Base-by-base conservation (phyloP, 768 basidiomycete genomes). In the Suillus lakei region DNA sequence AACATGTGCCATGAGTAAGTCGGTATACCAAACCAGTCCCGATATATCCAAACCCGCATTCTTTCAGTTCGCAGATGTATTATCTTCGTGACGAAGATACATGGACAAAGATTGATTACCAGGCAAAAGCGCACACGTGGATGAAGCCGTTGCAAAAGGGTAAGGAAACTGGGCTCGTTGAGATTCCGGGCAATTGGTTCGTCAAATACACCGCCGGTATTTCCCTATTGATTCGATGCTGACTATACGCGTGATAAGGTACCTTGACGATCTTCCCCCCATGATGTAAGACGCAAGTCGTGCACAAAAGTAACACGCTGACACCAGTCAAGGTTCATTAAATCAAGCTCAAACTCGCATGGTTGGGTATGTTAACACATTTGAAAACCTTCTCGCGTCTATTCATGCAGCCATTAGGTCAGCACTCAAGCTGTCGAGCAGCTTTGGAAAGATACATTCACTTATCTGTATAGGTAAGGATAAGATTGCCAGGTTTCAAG, bases 361-460 rank as follows among this genome's bases (percentile, higher is more conserved):
- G 90, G 90, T 38, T 91, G 87, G 83, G 91, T 88, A 60, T 53
- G 74, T 60, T 4, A 43, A 41, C 28, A 23, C 21, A 3, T 30
- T 41, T 59, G 13, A 59, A 59, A 6, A 21, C 16, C 38, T 26
- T 16, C 18, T 38, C 26, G 1, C 4, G 6, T 28, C 28, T 41
- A 41, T 30, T 59, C 21, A 41, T 12, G 3, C 9, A 41, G 28
- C 12, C 28, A n/a, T 38, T 41, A 88, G 86, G 86, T 92, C n/a
- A 90, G 89, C 69, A 72, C 84, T 2, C 79, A 85, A 38, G 86
- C 87, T 48, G 84, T 91, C 5, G 88, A 91, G 68, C 83, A 91
- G 64, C 81, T 92, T 9, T 92, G 91, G 91, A 91, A 90, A 72
- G 89, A 89, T 69, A 89, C 83, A 62, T 91, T 91, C 73, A 83